phyloP scores from a whole-genome alignment of 2,329 filamentous ascomycete species.

The Phaeosphaeriaceae sp. region DNA sequence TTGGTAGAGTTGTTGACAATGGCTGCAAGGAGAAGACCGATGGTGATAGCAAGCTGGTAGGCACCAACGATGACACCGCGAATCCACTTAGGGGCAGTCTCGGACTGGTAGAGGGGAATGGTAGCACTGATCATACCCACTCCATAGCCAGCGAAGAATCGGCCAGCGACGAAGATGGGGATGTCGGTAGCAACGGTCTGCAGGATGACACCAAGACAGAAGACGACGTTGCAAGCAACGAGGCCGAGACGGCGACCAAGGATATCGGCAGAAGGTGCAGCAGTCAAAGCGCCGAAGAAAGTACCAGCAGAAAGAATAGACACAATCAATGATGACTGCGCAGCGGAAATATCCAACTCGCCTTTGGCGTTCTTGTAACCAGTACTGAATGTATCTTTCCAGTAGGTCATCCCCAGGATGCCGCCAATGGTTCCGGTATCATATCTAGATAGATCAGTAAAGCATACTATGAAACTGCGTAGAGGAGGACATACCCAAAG shows the following conservation, averaged over 20 bases:
- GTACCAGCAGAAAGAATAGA: constrained; percentile 85
- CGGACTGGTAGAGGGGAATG: constrained; percentile 73
- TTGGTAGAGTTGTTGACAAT: constrained; percentile 76
- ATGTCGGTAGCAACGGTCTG: constrained; percentile 46
- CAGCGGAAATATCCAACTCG: constrained; percentile 43
- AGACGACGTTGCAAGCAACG: constrained; percentile 43
- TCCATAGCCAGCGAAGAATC: constrained; percentile 51
- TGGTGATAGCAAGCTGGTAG: constrained; percentile 84
- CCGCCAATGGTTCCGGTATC: constrained; percentile 56
- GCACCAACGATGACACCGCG: constrained; percentile 72
- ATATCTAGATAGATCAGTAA: constrained; percentile 29
- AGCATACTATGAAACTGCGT: background rate
- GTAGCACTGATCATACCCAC: constrained; percentile 50
- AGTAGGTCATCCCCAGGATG: constrained; percentile 74
- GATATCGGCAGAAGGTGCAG: constrained; percentile 70
- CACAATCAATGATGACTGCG: constrained; percentile 74
- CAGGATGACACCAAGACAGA: constrained; percentile 50
- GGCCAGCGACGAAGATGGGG: constrained; percentile 48
- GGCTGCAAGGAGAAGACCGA: constrained; percentile 77
- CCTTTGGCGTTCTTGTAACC: constrained; percentile 48
- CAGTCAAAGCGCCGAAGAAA: constrained; percentile 73
- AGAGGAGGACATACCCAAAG: constrained; percentile 40
- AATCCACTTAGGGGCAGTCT: constrained; percentile 76
- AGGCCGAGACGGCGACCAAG: constrained; percentile 72
- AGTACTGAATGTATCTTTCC: constrained; percentile 66